Evolutionary conservation across 2,329 filamentous ascomycete species (phyloP).

Genomic region (Neopestalotiopsis rosae): DNA sequence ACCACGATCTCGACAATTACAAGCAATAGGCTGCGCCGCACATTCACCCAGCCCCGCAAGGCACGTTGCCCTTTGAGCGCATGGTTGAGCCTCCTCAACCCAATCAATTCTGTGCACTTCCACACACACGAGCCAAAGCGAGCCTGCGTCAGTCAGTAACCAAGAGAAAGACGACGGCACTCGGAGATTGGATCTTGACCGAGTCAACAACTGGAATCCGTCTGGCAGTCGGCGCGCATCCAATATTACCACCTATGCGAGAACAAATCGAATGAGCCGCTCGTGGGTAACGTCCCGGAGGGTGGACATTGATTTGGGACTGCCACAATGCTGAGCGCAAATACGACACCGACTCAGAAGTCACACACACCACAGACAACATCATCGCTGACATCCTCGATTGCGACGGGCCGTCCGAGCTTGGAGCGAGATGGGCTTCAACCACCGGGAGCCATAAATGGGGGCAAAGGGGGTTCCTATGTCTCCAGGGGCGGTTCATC

Average conservation of each 20-base stretch:
- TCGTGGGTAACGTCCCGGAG: constrained; percentile 29
- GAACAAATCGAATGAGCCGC: constrained; percentile 23
- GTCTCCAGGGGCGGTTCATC: constrained; percentile 68
- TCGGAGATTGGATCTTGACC: background rate
- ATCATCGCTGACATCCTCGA: constrained; percentile 41
- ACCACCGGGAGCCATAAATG: constrained; percentile 47
- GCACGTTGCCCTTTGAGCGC: background rate
- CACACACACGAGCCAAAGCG: background rate
- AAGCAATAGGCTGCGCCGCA: background rate
- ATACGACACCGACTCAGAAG: constrained; percentile 60
- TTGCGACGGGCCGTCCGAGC: constrained; percentile 48
- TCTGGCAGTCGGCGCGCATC: background rate
- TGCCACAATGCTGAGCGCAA: constrained; percentile 57
- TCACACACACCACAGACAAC: constrained; percentile 50
- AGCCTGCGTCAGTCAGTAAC: background rate
- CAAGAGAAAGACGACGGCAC: background rate
- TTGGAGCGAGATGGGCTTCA: constrained; percentile 65
- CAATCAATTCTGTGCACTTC: background rate
- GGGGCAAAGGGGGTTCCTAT: constrained; percentile 59
- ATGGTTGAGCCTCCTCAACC: background rate
- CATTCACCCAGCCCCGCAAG: background rate
- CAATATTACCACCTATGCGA: constrained; percentile 20
- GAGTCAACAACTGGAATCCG: background rate
- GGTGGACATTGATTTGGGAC: constrained; percentile 37
- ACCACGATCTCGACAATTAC: background rate